Evolutionary conservation across 148 eudicot species (phyloP), one percentile per base, ranked within the genome.

Genomic region (Dysphania ambrosioides): DNA sequence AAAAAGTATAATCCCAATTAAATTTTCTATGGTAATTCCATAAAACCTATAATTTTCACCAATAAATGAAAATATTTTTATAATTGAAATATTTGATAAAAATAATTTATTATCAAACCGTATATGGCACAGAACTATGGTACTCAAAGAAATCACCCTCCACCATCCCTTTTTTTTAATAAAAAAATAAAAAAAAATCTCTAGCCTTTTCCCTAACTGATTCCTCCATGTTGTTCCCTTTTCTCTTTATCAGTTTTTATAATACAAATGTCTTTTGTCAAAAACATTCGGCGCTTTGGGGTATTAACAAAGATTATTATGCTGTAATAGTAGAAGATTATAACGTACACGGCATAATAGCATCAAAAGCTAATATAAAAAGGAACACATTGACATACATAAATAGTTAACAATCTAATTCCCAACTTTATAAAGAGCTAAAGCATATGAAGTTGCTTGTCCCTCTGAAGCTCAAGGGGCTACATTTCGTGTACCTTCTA

Each of bases 401-500:
- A n/a, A n/a, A 75, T 55, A 72, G 40, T 57, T 68, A 35, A 26
- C 8, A n/a, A 47, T 13, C 21, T 3, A 47, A 47, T 13, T 16
- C 18, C 62, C 51, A n/a, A 63, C 65, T 76, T 76, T 68, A 44
- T n/a, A 61, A 21, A 76, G 70, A 57, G 49, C n/a, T n/a, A 53
- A 19, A 69, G 59, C 71, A 41, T 38, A 67, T 40, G 65, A 68
- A 69, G 61, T 76, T 59, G 79, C 3, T 51, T 76, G 79, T 26
- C 68, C 78, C 78, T 76, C 12, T 23, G 31, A 76, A 55, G 35
- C 31, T 66, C 56, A 59, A 67, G 70, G 64, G 78, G 68, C 44
- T 65, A 32, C 47, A 32, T 63, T 32, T 19, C 13, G 2, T n/a
- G n/a, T n/a, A n/a, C n/a, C n/a, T n/a, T 36, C 68, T 65, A 65